Evolutionary conservation across 129 eudicot genomes (phyloP), one percentile per base, ranked within the genome.

Genomic region (carrot (Daucus carota)): DNA sequence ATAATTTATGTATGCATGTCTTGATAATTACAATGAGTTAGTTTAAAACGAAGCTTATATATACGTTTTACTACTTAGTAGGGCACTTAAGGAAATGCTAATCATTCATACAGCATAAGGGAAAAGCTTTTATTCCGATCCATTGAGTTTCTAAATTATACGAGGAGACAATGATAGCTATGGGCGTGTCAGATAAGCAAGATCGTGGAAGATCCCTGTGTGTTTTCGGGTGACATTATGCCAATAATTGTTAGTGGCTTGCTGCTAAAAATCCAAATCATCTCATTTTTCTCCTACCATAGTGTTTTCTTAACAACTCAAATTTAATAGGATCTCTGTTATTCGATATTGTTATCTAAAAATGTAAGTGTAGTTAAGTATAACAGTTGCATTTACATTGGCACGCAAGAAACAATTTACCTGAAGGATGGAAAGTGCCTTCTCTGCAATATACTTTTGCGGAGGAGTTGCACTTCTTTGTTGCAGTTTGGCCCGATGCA

Each of bases 401-500:
- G 10, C 12, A 40, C 15, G 31, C 1, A 41, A n/a, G 50, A 41
- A 24, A 12, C 34, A 73, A 29, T 72, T 50, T 81, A 91, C 94
- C 87, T 88, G 97, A 54, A 91, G 85, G 73, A 91, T 74, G 44
- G 94, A 82, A 78, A 91, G 89, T 28, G 97, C 97, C 80, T 91
- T 88, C 24, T 91, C 92, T 14, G 97, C 94, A 45, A 91, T 75
- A 76, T 86, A 91, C 72, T 88, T 91, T 71, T 88, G 94, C 14
- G 81, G 66, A 47, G 76, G 43, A 3, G 92, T 85, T 20, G 97
- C 92, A 22, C 97, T 87, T 79, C 94, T 80, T 79, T 91, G 97
- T 70, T 91, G 97, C 75, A 91, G 73, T 80, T 91, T 91, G 81
- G 89, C 92, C 17, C 94, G 93, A 78, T 88, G 94, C 74, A 91